phyloP scores from a whole-genome alignment of 331 rosid genomes.

The Quercus lobata region DNA sequence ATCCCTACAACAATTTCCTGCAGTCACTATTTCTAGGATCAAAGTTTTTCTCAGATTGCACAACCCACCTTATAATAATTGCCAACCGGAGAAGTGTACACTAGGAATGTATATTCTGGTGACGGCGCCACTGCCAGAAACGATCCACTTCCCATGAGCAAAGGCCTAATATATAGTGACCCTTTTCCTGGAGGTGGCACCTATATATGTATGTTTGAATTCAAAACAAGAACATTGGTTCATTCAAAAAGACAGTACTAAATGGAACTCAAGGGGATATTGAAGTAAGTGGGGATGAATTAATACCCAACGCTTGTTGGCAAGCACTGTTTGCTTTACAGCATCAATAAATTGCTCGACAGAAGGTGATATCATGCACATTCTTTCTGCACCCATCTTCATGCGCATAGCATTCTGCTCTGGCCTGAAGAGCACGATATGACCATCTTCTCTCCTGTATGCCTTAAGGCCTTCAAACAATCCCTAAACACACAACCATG shows the following conservation, averaged over 20 bases:
- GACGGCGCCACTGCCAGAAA: slow-evolving; percentile 47
- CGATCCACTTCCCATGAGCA: slow-evolving; percentile 57
- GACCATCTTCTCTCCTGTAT: slow-evolving; percentile 42
- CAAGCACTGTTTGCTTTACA: slow-evolving; percentile 39
- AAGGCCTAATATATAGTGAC: slow-evolving; percentile 51
- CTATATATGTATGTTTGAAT: slow-evolving; percentile 10
- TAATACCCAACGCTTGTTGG: slow-evolving; percentile 57
- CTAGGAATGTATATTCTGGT: slow-evolving; percentile 49
- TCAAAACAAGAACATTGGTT: background rate
- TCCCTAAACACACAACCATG: slow-evolving; percentile 32
- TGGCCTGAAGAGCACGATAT: slow-evolving; percentile 38
- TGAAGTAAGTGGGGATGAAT: background rate
- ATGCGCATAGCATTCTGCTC: slow-evolving; percentile 50
- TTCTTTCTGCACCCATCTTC: slow-evolving; percentile 54
- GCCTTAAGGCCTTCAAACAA: slow-evolving; percentile 64
- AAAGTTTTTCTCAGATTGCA: too few relatives aligned
- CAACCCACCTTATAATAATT: slow-evolving; percentile 39
- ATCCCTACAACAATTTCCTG: too few relatives aligned
- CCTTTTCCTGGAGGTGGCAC: slow-evolving; percentile 64
- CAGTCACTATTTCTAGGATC: too few relatives aligned
- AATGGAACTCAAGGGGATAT: background rate
- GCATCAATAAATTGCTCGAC: slow-evolving; percentile 48
- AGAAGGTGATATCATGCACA: slow-evolving; percentile 66
- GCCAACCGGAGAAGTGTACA: slow-evolving; percentile 49
- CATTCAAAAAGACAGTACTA: too few relatives aligned